Conservation (phyloP, 1,139 yeast species). For the Blastobotrys malaysiensis region DNA sequence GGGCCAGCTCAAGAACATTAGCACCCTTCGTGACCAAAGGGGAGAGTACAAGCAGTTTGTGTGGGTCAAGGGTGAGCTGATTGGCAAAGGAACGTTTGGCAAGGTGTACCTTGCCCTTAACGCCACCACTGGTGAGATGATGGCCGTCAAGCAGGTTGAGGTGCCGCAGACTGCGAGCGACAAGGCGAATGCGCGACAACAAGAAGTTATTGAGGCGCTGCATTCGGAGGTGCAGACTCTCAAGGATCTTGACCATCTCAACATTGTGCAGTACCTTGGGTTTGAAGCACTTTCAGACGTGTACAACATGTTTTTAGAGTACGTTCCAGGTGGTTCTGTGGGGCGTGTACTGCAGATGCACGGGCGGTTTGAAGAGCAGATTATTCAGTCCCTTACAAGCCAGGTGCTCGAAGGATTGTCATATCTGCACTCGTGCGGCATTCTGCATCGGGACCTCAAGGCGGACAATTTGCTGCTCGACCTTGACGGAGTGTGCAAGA, state of each 20-base stretch:
- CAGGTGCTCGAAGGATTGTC: constrained; percentile 83
- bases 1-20: constrained; percentile 28
- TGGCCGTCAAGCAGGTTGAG: constrained; percentile 94
- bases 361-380: constrained; percentile 77
- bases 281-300: constrained; percentile 73
- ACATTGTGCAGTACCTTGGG: constrained; percentile 93
- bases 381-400: constrained; percentile 65
- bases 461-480: constrained; percentile 90
- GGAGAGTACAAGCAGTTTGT: constrained; percentile 82
- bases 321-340: constrained; percentile 97
- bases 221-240: constrained; percentile 90
- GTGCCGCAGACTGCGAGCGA: constrained; percentile 50
- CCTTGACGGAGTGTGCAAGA: constrained; percentile 90
- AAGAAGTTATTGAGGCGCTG: constrained; percentile 73
- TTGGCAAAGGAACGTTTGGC: constrained; percentile 98
- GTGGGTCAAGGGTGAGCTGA: constrained; percentile 96
- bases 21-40: constrained; percentile 54
- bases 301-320: constrained; percentile 84
- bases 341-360: constrained; percentile 78
- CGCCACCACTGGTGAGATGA: constrained; percentile 97
- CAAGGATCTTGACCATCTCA: constrained; percentile 89
- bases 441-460: constrained; percentile 89
- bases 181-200: constrained; percentile 39
- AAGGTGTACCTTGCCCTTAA: constrained; percentile 87
- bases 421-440: constrained; percentile 81